phyloP scores from a whole-genome alignment of 1,284 basidiomycete species.

The Mycosarcoma mackinlayi region DNA sequence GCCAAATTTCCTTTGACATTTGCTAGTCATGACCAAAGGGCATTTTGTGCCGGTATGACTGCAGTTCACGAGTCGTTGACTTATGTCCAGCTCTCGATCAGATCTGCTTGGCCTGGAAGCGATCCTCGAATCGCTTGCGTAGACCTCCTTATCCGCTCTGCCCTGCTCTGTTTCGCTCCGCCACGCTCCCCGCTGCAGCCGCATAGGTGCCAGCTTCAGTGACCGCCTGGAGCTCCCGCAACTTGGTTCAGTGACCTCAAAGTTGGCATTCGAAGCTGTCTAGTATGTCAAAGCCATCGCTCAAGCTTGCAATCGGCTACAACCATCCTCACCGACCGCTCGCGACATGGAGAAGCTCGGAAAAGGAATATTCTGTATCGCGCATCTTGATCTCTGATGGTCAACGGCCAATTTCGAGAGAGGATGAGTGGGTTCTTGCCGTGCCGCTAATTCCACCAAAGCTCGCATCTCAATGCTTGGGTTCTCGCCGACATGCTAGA shows the following conservation, averaged over 20 bases:
- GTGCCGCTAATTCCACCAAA: conserved; percentile 13
- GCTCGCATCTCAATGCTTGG: neutral
- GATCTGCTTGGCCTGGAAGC: neutral
- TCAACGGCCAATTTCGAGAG: conserved; percentile 18
- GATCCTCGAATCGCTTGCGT: neutral
- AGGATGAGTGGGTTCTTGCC: neutral
- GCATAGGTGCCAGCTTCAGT: no score
- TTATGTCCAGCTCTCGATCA: neutral
- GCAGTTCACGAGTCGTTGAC: no score
- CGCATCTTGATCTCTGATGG: conserved; percentile 3
- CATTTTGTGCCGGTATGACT: no score
- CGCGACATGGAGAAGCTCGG: neutral
- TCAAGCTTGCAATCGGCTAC: conserved; percentile 23
- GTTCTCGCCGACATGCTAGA: neutral
- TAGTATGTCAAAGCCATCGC: no score
- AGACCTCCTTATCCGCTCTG: no score
- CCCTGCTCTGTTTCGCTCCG: no score
- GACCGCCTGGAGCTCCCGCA: no score
- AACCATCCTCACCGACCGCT: conserved; percentile 1
- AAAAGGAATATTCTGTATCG: conserved; percentile 9
- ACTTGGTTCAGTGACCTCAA: no score
- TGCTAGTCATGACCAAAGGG: neutral
- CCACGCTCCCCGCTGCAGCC: no score
- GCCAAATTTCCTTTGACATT: neutral
- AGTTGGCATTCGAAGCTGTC: no score